Evolutionary conservation across 805 yeast species (phyloP).

Genomic region (Cyberlindnera petersonii): DNA sequence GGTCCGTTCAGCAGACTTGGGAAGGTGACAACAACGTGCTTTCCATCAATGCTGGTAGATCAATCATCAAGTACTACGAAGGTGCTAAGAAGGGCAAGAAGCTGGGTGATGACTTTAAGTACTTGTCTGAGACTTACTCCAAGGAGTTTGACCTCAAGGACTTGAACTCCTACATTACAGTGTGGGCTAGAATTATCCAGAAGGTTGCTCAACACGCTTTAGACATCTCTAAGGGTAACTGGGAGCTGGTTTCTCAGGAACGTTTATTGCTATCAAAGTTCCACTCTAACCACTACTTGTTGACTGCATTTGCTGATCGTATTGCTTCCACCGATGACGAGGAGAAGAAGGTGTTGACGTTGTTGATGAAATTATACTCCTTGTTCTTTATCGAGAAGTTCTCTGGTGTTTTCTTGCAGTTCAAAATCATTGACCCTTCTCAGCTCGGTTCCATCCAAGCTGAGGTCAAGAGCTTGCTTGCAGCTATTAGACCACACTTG

Average conservation of each 20-base stretch:
- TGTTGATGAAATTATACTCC: constrained; percentile 60
- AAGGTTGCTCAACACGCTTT: constrained; percentile 30
- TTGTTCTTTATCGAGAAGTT: constrained; percentile 63
- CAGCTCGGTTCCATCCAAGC: constrained; percentile 41
- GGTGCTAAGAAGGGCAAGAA: constrained; percentile 35
- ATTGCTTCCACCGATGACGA: constrained; percentile 21
- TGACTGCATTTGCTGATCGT: constrained; percentile 31
- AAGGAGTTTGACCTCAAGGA: constrained; percentile 24
- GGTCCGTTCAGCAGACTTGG: constrained; percentile 99
- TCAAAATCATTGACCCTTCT: constrained; percentile 49
- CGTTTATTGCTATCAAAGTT: constrained; percentile 37
- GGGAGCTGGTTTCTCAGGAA: constrained; percentile 37
- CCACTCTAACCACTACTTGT: constrained; percentile 37
- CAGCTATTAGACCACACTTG: constrained; percentile 58
- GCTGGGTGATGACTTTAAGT: constrained; percentile 28
- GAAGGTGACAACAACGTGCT: constrained; percentile 93
- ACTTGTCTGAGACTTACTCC: constrained; percentile 30
- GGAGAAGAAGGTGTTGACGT: constrained; percentile 46
- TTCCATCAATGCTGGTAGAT: constrained; percentile 80
- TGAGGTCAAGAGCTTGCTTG: constrained; percentile 43
- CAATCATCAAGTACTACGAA: constrained; percentile 43
- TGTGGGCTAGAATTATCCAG: constrained; percentile 36
- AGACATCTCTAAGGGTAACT: constrained; percentile 29
- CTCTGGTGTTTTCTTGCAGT: constrained; percentile 68
- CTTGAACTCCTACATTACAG: constrained; percentile 20